Evolutionary conservation across 345 rosid species (phyloP).

Genomic region (Eutrema heterophyllum): DNA sequence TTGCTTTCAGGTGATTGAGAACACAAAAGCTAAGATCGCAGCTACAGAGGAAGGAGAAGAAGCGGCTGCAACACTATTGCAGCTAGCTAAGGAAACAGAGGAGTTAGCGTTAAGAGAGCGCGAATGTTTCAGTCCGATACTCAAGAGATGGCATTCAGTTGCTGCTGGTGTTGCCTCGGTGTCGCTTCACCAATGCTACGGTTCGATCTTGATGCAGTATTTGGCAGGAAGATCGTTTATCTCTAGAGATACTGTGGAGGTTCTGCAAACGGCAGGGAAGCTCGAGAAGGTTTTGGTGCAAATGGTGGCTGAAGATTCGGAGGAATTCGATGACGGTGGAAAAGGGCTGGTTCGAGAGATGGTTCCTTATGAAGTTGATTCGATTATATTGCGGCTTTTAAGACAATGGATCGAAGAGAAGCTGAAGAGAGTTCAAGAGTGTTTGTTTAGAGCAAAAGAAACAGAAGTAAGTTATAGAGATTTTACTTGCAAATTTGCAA

Average conservation of each 20-base stretch:
- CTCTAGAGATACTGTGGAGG: slow-evolving; percentile 50
- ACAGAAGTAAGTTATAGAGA: slow-evolving; percentile 54
- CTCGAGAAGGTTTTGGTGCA: slow-evolving; percentile 81
- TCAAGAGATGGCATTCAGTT: slow-evolving; percentile 68
- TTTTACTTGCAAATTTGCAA: neutral
- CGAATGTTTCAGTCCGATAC: slow-evolving; percentile 64
- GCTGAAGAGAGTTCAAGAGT: slow-evolving; percentile 41
- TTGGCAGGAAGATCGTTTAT: slow-evolving; percentile 45
- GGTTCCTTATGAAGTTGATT: slow-evolving; percentile 84
- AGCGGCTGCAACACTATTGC: slow-evolving; percentile 50
- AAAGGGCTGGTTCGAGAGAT: slow-evolving; percentile 69
- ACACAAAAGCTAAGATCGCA: slow-evolving; percentile 36
- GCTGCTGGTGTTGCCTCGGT: slow-evolving; percentile 67
- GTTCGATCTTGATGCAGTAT: slow-evolving; percentile 66
- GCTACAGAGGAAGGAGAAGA: slow-evolving; percentile 44
- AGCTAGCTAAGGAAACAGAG: slow-evolving; percentile 70
- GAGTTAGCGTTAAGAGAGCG: slow-evolving; percentile 73
- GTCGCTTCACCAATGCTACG: slow-evolving; percentile 71
- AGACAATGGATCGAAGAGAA: slow-evolving; percentile 67
- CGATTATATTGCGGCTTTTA: slow-evolving; percentile 46
- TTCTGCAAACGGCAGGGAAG: slow-evolving; percentile 70
- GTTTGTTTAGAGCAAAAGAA: slow-evolving; percentile 55
- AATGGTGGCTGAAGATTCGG: slow-evolving; percentile 85
- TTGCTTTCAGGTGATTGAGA: slow-evolving; percentile 48
- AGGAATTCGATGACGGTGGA: slow-evolving; percentile 84